phyloP scores from a whole-genome alignment of 2,329 filamentous ascomycete genomes.

The Penicillium carneum region DNA sequence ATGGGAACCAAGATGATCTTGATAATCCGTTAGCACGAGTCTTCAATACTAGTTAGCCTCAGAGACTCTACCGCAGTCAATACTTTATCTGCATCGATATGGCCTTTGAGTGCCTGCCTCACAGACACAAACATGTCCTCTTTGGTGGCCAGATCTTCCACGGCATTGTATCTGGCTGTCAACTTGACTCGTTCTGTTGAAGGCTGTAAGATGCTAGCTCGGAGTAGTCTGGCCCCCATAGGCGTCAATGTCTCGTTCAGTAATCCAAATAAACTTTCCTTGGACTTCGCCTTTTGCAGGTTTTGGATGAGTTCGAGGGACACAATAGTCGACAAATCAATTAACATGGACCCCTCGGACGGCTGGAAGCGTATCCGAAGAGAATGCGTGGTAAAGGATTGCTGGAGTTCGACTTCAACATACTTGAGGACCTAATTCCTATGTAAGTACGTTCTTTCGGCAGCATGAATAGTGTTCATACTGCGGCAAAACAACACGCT shows the following conservation, averaged over 20 bases:
- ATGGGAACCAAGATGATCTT: conserved; percentile 79
- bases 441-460: conserved; percentile 25
- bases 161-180: conserved; percentile 75
- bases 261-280: conserved; percentile 81
- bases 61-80: conserved; percentile 69
- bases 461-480: conserved; percentile 54
- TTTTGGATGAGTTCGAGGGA: conserved; percentile 93
- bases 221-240: conserved; percentile 84
- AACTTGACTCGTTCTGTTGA: conserved; percentile 76
- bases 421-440: conserved; percentile 75
- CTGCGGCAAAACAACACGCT: conserved; percentile 83
- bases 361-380: conserved; percentile 86
- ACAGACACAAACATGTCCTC: conserved; percentile 85
- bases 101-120: conserved; percentile 75
- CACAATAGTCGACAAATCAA: conserved; percentile 85
- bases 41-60: not conserved
- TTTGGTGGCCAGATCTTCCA: conserved; percentile 80
- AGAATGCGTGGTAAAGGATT: conserved; percentile 77
- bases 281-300: conserved; percentile 76
- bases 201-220: conserved; percentile 87
- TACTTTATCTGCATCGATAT: conserved; percentile 80
- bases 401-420: conserved; percentile 72
- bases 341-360: conserved; percentile 92
- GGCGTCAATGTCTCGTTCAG: conserved; percentile 85
- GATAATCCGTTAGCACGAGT: conserved; percentile 24